Base-by-base conservation (phyloP, 805 yeast species). In the Cephaloascus fragrans region DNA sequence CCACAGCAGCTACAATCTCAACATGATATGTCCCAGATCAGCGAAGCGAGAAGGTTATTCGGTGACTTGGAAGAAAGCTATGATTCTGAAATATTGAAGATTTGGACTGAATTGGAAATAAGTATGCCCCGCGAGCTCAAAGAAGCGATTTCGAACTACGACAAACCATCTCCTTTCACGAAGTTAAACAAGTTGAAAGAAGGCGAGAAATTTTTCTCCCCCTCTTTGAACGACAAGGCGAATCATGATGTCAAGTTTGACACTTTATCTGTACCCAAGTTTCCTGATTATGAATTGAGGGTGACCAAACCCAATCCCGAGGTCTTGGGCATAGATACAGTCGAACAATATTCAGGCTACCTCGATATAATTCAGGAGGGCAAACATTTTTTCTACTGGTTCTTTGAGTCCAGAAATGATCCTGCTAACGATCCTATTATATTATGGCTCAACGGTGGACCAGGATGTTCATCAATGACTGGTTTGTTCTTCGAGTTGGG, bases 241-340 rank as follows among this genome's bases (percentile, higher is more conserved):
- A 23, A 23, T 23, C 10, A 23, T 23, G 12, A 12, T 23, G 28
- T 23, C 28, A 23, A 23, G 12, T 23, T 8, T 23, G 10, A 23
- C 6, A 23, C 28, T 23, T 6, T 64, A 32, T 39, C 56, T 41
- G 61, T 59, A 46, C 57, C 49, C 19, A 63, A 65, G 48, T 57
- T 67, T 37, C 64, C 68, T 10, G 61, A 68, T 49, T 70, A 71
- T 55, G 58, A 66, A 44, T 60, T 73, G 51, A 53, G 64, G 46
- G 47, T 61, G 33, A 59, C 59, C 44, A 47, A 58, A 36, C 55
- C 52, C 39, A 43, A 54, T 39, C 69, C 69, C 1, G 67, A 61
- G 39, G 36, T 47, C 5, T 52, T 63, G 33, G 66, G 67, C 14
- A 48, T 63, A 38, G 69, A 63, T 41, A 42, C 57, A 18, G 68